Evolutionary conservation across 345 rosid species (phyloP), one percentile per base, ranked within the genome.

Genomic region (Odontarrhena argentea): DNA sequence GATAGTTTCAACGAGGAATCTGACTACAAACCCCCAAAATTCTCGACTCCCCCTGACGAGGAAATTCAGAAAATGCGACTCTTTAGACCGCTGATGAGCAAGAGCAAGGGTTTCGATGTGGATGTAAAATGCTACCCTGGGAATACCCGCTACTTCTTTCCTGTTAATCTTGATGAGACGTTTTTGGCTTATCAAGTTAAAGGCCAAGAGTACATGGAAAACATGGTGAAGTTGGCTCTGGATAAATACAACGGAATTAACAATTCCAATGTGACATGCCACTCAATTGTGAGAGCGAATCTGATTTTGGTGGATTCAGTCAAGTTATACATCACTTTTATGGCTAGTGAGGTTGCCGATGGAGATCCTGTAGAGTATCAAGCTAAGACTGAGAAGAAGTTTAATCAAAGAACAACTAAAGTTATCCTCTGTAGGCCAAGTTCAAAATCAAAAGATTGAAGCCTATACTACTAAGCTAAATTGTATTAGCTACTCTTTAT

Each of bases 351-450:
- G 63, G n/a, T 15, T 44, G 45, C 36, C 0, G 37, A 36, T 25
- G 71, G 37, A 55, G 45, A 44, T 13, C 54, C 24, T 44, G 63
- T 67, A 25, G 71, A 55, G 63, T 67, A 55, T 44, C 71, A 67
- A 55, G 70, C 42, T 15, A 66, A 66, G 42, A 32, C 53, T 22
- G 70, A 66, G 70, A 51, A 48, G 25, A 66, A 22, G 62, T 6
- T 34, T 54, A 8, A 14, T n/a, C 62, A 66, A 66, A 6, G n/a
- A 13, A 66, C 43, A 12, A 3, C 24, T 44, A 61, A 44, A 43
- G 53, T 5, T 25, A 66, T 66, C 18, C 7, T 66, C 11, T 66
- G 70, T 44, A 43, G 70, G 44, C 70, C 54, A 66, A 41, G 45
- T 55, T 45, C 70, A 34, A 34, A 66, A 42, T 9, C 62, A 6